A percentile compares a stretch with the other conserved stretches of the same genome.
These are phyloP conservation scores for Plenodomus biglobosus DNA, from an alignment of 2,329 filamentous ascomycete genomes.

Conservation along the genomic window DNA sequence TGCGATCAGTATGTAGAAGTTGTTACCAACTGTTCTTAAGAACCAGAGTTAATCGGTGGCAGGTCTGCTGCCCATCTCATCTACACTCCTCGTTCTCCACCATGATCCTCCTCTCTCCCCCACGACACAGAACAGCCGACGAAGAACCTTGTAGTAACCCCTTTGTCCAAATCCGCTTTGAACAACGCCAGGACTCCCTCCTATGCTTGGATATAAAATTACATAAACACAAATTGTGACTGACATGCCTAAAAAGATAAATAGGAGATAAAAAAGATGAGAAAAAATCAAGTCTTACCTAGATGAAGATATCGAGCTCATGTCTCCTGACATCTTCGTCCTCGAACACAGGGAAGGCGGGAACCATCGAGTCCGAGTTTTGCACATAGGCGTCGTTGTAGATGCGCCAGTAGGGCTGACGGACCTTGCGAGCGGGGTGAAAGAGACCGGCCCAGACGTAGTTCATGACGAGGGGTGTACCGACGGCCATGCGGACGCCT, in stretches of 20 bases:
- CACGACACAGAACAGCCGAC: too few species aligned
- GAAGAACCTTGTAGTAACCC: too few species aligned
- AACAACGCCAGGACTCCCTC: conserved; percentile 1
- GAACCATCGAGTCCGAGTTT: conserved; percentile 89
- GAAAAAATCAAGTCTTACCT: too few species aligned
- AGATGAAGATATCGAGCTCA: conserved; percentile 82
- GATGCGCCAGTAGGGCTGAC: conserved; percentile 91
- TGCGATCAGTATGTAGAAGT: background rate
- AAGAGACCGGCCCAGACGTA: conserved; percentile 98
- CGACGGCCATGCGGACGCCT: conserved; percentile 89
- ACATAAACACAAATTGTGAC: background rate
- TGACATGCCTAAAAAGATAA: background rate
- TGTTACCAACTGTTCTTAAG: too few species aligned
- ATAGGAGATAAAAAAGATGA: conserved; percentile 2
- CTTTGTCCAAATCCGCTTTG: background rate
- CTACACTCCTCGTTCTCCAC: background rate
- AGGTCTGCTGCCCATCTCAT: background rate
- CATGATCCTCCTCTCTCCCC: background rate
- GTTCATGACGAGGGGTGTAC: conserved; percentile 90
- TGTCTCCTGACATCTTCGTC: conserved; percentile 77
- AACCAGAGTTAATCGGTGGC: background rate
- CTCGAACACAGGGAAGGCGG: conserved; percentile 87
- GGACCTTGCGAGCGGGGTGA: conserved; percentile 92
- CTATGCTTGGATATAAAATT: background rate
- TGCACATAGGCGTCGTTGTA: conserved; percentile 98